Base-by-base conservation (phyloP, 805 yeast species). In the Zygosaccharomyces siamensis region DNA sequence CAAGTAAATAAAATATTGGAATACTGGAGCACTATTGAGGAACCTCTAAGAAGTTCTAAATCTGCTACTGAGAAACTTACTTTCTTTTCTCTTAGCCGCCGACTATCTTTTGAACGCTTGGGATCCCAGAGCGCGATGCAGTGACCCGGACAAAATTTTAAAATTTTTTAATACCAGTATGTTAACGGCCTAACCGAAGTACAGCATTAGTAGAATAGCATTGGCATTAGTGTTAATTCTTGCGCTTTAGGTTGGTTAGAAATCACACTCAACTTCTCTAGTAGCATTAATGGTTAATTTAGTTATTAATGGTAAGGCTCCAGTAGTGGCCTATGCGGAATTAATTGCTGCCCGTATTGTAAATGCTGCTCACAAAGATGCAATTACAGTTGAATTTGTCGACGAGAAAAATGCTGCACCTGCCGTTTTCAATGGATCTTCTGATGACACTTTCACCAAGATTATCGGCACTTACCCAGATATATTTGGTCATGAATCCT, bases 231-330 rank as follows among this genome's bases (percentile, higher is more conserved):
- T 18, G 20, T 18, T 3, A 18, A 18, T 18, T 18, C 20, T 18
- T 18, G 20, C 3, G 20, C 20, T 18, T 18, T 18, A 18, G 31
- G 20, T 20, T 23, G 18, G 12, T 8, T n/a, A n/a, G 23, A n/a
- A 18, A 31, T 20, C 38, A 8, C 7, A 11, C n/a, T n/a, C 31
- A 32, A 20, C 12, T 7, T 26, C 33, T 30, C 8, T 33, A 28
- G 31, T 5, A 8, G 26, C 36, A 5, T 31, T 31, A 24, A 49
- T 49, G 52, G 38, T 56, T 50, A 62, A 67, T 42, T 73, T 90
- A 53, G 76, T 82, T 49, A 70, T 90, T 55, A 96, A 96, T 50
- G 89, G 87, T 48, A 90, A 89, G 74, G 95, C 96, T 4, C 87
- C 87, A 16, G 75, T 78, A 44, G 84, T 87, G 49, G 93, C 92